Evolutionary conservation across 2,329 filamentous ascomycete genomes (phyloP).

Genomic region (Diaporthe velutina): DNA sequence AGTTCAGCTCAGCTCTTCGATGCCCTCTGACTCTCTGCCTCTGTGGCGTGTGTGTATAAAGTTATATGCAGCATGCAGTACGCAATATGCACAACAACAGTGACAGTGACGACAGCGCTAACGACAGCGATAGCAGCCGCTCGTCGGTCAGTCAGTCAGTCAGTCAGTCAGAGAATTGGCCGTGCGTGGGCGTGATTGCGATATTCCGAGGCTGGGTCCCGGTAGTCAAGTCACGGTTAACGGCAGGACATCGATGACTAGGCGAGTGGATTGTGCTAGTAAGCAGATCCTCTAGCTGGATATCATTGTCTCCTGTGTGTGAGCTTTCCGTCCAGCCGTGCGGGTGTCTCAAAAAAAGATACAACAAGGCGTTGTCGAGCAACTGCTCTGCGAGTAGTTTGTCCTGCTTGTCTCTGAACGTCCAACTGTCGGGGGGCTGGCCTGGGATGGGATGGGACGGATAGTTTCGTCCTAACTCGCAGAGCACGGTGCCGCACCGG

Average conservation of each 20-base stretch:
- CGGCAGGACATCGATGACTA: background rate
- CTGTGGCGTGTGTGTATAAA: background rate
- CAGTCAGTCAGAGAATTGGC: background rate
- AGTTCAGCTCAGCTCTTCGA: constrained; percentile 2
- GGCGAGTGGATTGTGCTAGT: constrained; percentile 3
- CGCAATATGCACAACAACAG: background rate
- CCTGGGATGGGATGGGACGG: constrained; percentile 17
- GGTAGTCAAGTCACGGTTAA: constrained; percentile 7
- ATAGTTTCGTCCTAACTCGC: constrained; percentile 25
- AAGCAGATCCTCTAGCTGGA: constrained; percentile 18
- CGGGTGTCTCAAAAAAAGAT: background rate
- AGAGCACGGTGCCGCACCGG: background rate
- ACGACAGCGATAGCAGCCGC: background rate
- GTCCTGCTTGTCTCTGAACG: background rate
- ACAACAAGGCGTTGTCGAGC: background rate
- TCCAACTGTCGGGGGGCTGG: background rate
- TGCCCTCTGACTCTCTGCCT: background rate
- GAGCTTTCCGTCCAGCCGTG: constrained; percentile 17
- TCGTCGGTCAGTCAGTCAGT: background rate
- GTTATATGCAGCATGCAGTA: constrained; percentile 3
- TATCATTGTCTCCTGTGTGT: constrained; percentile 6
- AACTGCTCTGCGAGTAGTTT: background rate
- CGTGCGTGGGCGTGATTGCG: constrained; percentile 3
- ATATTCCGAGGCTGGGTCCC: constrained; percentile 23
- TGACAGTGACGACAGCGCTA: background rate